Evolutionary conservation across 176 grass and related monocot genomes (phyloP), one percentile per base, ranked within the genome.

Genomic region (Echinochloa phyllopogon): DNA sequence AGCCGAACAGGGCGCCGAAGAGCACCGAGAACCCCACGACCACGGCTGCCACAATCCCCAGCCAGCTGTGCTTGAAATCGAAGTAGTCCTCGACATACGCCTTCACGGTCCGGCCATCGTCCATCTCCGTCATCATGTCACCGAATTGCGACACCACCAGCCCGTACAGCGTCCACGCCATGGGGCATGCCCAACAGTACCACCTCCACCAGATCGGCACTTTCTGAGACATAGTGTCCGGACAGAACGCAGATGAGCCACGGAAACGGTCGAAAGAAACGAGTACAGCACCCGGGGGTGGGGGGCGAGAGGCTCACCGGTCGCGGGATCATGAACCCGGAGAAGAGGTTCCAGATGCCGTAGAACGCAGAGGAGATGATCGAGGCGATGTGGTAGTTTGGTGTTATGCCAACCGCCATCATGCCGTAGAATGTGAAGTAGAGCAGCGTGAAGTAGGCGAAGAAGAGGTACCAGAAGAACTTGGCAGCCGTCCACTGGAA

Each of bases 361-460:
- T 93, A 94, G 74, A 94, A 97, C 8, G 88, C 88, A 3, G 92
- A 25, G 4, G 95, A 97, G 63, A 94, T 57, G 15, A 97, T 86
- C 2, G 86, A 18, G 13, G 92, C 92, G 1, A 97, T 88, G 48
- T 94, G 72, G 83, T 91, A 86, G 69, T 91, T 97, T 11, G 95
- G 92, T 50, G 92, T 97, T 65, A 97, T 15, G 21, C 90, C 95
- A 1, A 97, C 92, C 1, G 84, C 75, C 95, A 97, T 93, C 95
- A 94, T 97, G 57, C 95, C 95, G 6, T 97, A 97, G 77, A 91
- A 97, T 58, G 92, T 97, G 95, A 91, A 97, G 81, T 97, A 94
- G 45, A 97, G 92, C 9, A 97, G 76, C 23, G 92, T 94, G 84
- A 94, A 97, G 65, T 91, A 94, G 67, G 62, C 87, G 79, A 97